Percentiles rank a stretch among this genome's conserved stretches.
phyloP scores from a whole-genome alignment of 495 filamentous ascomycete genomes.

The Aspergillus nanangensis region DNA sequence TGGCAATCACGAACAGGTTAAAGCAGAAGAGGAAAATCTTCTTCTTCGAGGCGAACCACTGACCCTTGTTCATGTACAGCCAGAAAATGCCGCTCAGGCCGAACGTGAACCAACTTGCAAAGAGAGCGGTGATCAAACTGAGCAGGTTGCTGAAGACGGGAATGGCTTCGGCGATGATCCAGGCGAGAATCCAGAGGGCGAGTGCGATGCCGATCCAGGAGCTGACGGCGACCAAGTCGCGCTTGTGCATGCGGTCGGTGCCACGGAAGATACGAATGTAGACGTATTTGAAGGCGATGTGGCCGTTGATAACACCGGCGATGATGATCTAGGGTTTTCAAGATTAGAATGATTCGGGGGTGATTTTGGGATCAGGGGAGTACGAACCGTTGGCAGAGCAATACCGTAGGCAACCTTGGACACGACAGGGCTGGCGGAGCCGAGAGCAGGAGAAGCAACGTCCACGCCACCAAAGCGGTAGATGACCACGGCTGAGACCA shows the following conservation, averaged over 20 bases:
- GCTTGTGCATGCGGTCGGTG: slow-evolving; percentile 58
- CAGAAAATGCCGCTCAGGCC: slow-evolving; percentile 41
- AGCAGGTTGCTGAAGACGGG: slow-evolving; percentile 68
- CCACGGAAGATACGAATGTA: slow-evolving; percentile 57
- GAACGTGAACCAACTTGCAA: slow-evolving; percentile 43
- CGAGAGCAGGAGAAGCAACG: slow-evolving; percentile 69
- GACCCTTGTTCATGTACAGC: slow-evolving; percentile 34
- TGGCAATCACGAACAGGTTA: slow-evolving; percentile 24
- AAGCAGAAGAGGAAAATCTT: slow-evolving; percentile 30
- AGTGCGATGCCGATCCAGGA: slow-evolving; percentile 57
- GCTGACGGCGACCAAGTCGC: slow-evolving; percentile 42
- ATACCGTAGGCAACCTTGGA: slow-evolving; percentile 73
- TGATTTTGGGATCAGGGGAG: no score
- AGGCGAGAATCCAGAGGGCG: slow-evolving; percentile 58
- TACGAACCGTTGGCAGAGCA: slow-evolving; percentile 61
- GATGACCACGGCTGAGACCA: slow-evolving; percentile 46
- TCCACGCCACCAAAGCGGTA: slow-evolving; percentile 66
- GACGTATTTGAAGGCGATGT: slow-evolving; percentile 59
- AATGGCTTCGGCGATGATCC: slow-evolving; percentile 68
- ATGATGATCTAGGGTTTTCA: slow-evolving; percentile 38
- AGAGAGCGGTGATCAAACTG: slow-evolving; percentile 42
- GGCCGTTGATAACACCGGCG: slow-evolving; percentile 66
- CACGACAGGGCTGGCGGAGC: slow-evolving; percentile 57
- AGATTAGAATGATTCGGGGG: not conserved
- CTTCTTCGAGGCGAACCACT: slow-evolving; percentile 21